phyloP scores from a whole-genome alignment of 148 eudicot genomes.

The Cornus suecica region DNA sequence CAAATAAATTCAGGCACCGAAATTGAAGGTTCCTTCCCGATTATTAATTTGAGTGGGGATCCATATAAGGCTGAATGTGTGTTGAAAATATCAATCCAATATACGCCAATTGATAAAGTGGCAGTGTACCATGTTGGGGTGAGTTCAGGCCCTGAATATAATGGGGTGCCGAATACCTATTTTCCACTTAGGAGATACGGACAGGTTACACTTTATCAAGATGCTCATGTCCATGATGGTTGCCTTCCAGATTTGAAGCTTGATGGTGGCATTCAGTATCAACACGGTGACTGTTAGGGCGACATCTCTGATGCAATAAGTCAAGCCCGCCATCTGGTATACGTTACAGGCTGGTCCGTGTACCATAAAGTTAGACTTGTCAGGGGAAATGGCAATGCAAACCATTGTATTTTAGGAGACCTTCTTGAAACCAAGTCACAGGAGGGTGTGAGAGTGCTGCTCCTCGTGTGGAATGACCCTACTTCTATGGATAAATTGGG shows the following conservation, averaged over 20 bases:
- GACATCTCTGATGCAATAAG: slow-evolving; percentile 70
- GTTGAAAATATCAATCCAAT: slow-evolving; percentile 58
- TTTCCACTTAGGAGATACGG: slow-evolving; percentile 79
- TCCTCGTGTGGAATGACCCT: slow-evolving; percentile 92
- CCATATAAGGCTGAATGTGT: slow-evolving; percentile 53
- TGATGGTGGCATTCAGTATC: slow-evolving; percentile 40
- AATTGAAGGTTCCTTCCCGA: slow-evolving; percentile 60
- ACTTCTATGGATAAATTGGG: slow-evolving; percentile 63
- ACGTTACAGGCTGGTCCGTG: slow-evolving; percentile 96
- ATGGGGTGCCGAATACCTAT: slow-evolving; percentile 77
- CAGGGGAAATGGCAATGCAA: slow-evolving; percentile 36
- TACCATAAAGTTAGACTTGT: slow-evolving; percentile 64
- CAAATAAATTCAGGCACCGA: slow-evolving; percentile 37
- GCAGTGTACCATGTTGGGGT: slow-evolving; percentile 53
- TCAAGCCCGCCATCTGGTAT: slow-evolving; percentile 67
- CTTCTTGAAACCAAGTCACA: slow-evolving; percentile 72
- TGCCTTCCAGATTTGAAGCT: slow-evolving; percentile 58
- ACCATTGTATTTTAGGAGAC: slow-evolving; percentile 48
- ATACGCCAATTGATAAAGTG: slow-evolving; percentile 49
- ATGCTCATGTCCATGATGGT: slow-evolving; percentile 75
- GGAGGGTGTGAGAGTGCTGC: slow-evolving; percentile 85
- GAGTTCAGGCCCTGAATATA: slow-evolving; percentile 45
- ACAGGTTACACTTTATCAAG: slow-evolving; percentile 80
- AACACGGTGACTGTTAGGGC: slow-evolving; percentile 78
- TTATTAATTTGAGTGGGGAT: slow-evolving; percentile 37